Evolutionary conservation across 176 grass and related monocot genomes (phyloP).

Genomic region (Carex myosuroides): DNA sequence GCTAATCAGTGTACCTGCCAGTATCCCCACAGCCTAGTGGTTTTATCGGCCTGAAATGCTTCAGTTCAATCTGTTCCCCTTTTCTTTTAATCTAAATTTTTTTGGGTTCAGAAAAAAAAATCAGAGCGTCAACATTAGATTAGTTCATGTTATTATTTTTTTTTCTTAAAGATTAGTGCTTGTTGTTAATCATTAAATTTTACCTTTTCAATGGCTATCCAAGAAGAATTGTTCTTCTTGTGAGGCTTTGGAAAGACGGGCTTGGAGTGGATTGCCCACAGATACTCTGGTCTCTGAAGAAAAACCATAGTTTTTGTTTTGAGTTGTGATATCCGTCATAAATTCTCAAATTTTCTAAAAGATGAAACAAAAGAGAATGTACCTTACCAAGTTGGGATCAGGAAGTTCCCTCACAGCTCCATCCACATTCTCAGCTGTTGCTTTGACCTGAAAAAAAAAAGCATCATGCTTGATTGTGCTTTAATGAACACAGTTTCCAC

Average conservation of each 20-base stretch:
- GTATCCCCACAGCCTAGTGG: conserved; percentile 94
- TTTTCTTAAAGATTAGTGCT: not conserved
- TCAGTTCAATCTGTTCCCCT: conserved; percentile 69
- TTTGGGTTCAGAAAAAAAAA: not conserved
- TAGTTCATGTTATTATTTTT: not conserved
- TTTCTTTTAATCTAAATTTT: conserved; percentile 45
- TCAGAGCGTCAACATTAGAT: not conserved
- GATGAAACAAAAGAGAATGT: conserved; percentile 48
- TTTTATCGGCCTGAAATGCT: conserved; percentile 84
- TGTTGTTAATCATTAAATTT: not conserved
- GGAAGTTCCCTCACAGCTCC: conserved; percentile 97
- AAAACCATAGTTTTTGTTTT: conserved; percentile 16
- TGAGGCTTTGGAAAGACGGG: conserved; percentile 89
- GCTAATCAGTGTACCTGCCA: conserved; percentile 55
- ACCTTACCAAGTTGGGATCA: conserved; percentile 98
- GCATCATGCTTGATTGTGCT: not conserved
- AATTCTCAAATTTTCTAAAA: conserved; percentile 1
- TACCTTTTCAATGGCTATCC: conserved; percentile 89
- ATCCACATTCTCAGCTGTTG: conserved; percentile 94
- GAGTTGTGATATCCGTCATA: not conserved
- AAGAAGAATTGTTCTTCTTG: conserved; percentile 80
- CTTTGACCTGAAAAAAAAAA: conserved; percentile 63
- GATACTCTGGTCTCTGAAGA: conserved; percentile 76
- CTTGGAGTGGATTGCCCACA: conserved; percentile 73
- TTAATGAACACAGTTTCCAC: not conserved